These are phyloP conservation scores for Neoascochyta sp. DNA, from an alignment of 2,329 filamentous ascomycete species.

Conservation along the genomic window DNA sequence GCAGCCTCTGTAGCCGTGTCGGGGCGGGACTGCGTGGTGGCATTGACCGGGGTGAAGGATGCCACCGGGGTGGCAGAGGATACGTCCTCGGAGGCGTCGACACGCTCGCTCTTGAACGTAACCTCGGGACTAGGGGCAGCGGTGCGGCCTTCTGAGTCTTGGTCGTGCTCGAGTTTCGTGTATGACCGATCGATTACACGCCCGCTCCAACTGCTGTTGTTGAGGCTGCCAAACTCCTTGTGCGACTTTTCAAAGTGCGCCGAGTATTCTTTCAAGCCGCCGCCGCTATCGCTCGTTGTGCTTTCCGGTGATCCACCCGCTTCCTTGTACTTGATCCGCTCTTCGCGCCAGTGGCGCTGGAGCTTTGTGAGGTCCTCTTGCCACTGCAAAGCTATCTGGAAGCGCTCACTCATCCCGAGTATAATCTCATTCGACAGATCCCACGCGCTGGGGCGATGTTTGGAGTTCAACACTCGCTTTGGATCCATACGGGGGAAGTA, in stretches of 20 bases:
- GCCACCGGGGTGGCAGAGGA: too few relatives aligned
- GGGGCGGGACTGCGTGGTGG: too few relatives aligned
- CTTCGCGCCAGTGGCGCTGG: conserved; percentile 10
- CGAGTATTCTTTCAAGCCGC: conserved; percentile 17
- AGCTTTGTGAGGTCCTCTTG: conserved; percentile 8
- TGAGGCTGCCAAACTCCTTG: conserved; percentile 19
- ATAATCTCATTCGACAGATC: conserved; percentile 16
- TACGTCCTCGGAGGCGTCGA: too few relatives aligned
- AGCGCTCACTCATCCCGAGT: conserved; percentile 12
- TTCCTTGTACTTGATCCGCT: conserved; percentile 11
- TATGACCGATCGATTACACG: conserved; percentile 13
- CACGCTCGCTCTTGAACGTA: conserved; percentile 4
- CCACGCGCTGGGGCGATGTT: conserved; percentile 13
- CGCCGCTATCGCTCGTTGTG: conserved; percentile 16
- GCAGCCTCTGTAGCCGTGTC: too few relatives aligned
- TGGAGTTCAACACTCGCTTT: conserved; percentile 48
- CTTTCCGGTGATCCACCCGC: conserved; percentile 17
- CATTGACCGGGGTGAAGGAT: too few relatives aligned
- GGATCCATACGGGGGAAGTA: conserved; percentile 68
- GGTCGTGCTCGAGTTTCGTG: conserved; percentile 12
- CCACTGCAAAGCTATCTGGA: conserved; percentile 14
- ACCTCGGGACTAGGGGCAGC: neutral
- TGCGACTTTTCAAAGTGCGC: conserved; percentile 16
- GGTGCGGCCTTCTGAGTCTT: conserved; percentile 8
- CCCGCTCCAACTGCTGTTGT: conserved; percentile 5